Evolutionary conservation across 345 rosid genomes (phyloP).

Genomic region (Citrus sp.): DNA sequence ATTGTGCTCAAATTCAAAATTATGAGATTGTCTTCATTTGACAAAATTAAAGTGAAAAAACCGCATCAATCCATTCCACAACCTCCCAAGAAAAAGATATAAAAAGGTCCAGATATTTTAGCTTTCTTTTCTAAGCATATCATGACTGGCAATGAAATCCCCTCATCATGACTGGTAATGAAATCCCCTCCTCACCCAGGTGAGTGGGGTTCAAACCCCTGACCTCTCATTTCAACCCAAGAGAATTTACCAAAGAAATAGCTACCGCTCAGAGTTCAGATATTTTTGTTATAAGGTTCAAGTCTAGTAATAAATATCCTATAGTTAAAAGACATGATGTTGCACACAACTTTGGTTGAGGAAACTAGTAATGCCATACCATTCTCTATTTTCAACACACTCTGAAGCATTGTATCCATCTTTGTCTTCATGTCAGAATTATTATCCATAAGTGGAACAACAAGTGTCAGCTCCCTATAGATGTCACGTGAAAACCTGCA

Average conservation of each 20-base stretch:
- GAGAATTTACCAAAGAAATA: no score
- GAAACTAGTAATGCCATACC: constrained; percentile 37
- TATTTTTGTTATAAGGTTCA: background rate
- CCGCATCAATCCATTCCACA: background rate
- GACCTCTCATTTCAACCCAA: no score
- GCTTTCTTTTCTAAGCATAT: no score
- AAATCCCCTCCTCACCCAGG: no score
- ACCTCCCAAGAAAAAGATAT: background rate
- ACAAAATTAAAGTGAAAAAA: background rate
- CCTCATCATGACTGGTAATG: no score
- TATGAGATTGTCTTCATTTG: background rate
- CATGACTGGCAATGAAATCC: no score
- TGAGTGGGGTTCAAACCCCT: no score
- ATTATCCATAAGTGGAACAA: constrained; percentile 86
- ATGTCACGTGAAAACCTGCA: constrained; percentile 78
- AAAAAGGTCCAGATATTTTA: background rate
- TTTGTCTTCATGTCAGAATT: constrained; percentile 78
- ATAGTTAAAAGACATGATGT: background rate
- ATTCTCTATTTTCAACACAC: constrained; percentile 86
- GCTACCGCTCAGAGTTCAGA: background rate
- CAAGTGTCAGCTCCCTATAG: constrained; percentile 69
- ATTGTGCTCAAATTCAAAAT: background rate
- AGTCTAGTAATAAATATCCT: background rate
- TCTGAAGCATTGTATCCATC: constrained; percentile 93
- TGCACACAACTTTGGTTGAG: background rate